phyloP scores from a whole-genome alignment of 2,329 filamentous ascomycete species.

The Immersiporthe knoxdaviesiana region DNA sequence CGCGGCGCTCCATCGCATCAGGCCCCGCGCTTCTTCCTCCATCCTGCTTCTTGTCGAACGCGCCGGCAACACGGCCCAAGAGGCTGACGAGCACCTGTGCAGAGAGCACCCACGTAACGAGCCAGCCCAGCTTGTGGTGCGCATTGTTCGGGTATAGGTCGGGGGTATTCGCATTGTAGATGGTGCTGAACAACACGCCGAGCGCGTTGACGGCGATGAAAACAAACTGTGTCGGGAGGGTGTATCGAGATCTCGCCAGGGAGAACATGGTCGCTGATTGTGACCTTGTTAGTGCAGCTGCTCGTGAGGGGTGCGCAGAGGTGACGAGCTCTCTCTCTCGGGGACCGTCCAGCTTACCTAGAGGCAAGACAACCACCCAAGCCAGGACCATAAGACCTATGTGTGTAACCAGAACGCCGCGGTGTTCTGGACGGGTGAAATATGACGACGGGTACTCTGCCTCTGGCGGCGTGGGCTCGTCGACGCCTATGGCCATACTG shows the following conservation, averaged over 20 bases:
- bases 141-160: conserved; percentile 85
- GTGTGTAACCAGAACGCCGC: conserved; percentile 54
- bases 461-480: conserved; percentile 36
- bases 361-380: conserved; percentile 71
- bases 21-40: conserved; percentile 16
- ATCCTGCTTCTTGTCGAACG: conserved; percentile 36
- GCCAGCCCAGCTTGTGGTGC: conserved; percentile 90
- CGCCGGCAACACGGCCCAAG: conserved; percentile 62
- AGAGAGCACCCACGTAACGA: conserved; percentile 71
- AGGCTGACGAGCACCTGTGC: conserved; percentile 72
- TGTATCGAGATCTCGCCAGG: conserved; percentile 75
- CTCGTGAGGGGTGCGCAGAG: not conserved
- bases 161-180: conserved; percentile 81
- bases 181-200: conserved; percentile 65
- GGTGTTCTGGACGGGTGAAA: conserved; percentile 44
- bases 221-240: conserved; percentile 67
- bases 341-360: conserved; percentile 54
- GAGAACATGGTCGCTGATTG: conserved; percentile 84
- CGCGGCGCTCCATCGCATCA: conserved; percentile 51
- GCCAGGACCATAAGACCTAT: conserved; percentile 68
- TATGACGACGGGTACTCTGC: conserved; percentile 42
- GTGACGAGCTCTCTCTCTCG: no score
- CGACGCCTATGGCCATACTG: conserved; percentile 35
- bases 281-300: conserved; percentile 26
- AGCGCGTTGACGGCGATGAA: conserved; percentile 68